phyloP scores from a whole-genome alignment of 257 asterid species.

The Solanum raphanifolium region DNA sequence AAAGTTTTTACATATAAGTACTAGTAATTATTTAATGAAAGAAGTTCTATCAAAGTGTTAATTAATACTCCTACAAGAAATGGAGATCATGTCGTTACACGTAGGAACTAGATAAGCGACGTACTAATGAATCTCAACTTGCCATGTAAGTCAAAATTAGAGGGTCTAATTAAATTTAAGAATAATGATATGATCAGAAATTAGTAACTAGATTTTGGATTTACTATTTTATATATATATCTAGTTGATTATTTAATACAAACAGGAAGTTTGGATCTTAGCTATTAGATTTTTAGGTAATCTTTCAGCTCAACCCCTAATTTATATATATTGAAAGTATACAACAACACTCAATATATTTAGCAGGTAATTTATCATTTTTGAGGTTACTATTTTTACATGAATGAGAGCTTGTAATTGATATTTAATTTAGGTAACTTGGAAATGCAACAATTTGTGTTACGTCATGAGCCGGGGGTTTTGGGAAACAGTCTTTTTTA shows the following conservation, averaged over 20 bases:
- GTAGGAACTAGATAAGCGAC: slow-evolving; percentile 4
- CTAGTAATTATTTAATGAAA: neutral
- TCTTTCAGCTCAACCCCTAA: neutral
- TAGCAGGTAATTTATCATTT: neutral
- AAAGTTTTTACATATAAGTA: neutral
- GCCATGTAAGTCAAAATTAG: neutral
- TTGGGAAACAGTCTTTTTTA: neutral
- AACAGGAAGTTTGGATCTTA: neutral
- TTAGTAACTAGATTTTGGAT: neutral
- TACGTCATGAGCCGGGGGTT: neutral
- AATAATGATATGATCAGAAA: neutral
- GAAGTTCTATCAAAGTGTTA: neutral
- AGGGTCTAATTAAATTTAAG: neutral
- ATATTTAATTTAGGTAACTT: neutral
- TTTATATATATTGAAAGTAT: neutral
- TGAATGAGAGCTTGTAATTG: neutral
- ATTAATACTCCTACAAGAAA: neutral
- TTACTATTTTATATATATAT: neutral
- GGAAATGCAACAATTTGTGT: neutral
- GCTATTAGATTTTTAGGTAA: neutral
- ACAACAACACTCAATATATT: neutral
- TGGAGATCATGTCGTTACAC: neutral
- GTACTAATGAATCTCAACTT: neutral
- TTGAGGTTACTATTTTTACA: neutral
- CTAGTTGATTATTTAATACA: neutral